Evolutionary conservation across 495 filamentous ascomycete genomes (phyloP).

Genomic region (Penicillium taxi): DNA sequence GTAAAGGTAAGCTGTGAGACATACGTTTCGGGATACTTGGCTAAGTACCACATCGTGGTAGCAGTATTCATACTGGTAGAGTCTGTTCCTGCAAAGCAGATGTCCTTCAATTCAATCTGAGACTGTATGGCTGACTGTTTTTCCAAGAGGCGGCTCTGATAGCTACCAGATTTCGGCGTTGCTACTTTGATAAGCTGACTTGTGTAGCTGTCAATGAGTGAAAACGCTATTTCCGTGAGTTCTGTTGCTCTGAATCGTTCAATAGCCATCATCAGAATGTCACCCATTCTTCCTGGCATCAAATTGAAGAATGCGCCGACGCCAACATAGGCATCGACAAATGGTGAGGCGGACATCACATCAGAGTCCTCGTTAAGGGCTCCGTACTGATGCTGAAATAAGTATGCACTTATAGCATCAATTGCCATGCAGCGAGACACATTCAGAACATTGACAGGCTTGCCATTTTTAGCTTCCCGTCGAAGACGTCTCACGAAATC

Average conservation of each 20-base stretch:
- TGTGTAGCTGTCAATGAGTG: slow-evolving; percentile 32
- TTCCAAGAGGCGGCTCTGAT: slow-evolving; percentile 40
- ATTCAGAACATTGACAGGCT: slow-evolving; percentile 39
- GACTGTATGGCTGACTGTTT: slow-evolving; percentile 32
- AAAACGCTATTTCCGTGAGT: slow-evolving; percentile 22
- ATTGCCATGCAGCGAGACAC: slow-evolving; percentile 34
- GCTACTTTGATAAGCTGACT: slow-evolving; percentile 21
- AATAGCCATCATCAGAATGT: slow-evolving; percentile 24
- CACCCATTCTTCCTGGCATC: slow-evolving; percentile 24
- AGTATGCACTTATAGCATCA: slow-evolving; percentile 39
- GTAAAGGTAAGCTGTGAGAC: slow-evolving; percentile 1
- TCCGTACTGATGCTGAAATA: slow-evolving; percentile 39
- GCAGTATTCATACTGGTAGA: slow-evolving; percentile 41
- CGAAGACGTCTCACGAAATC: slow-evolving; percentile 28
- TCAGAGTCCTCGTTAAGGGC: slow-evolving; percentile 25
- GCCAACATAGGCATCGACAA: slow-evolving; percentile 41
- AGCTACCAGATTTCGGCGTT: slow-evolving; percentile 26
- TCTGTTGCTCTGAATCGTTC: slow-evolving; percentile 20
- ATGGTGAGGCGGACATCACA: slow-evolving; percentile 27
- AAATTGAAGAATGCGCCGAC: slow-evolving; percentile 43
- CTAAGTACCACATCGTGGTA: slow-evolving; percentile 34
- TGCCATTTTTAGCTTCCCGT: slow-evolving; percentile 17
- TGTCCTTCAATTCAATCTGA: slow-evolving; percentile 37
- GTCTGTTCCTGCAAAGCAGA: slow-evolving; percentile 33
- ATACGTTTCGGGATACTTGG: slow-evolving; percentile 35